Evolutionary conservation across 495 filamentous ascomycete genomes (phyloP).

Genomic region (Aspergillus hancockii): DNA sequence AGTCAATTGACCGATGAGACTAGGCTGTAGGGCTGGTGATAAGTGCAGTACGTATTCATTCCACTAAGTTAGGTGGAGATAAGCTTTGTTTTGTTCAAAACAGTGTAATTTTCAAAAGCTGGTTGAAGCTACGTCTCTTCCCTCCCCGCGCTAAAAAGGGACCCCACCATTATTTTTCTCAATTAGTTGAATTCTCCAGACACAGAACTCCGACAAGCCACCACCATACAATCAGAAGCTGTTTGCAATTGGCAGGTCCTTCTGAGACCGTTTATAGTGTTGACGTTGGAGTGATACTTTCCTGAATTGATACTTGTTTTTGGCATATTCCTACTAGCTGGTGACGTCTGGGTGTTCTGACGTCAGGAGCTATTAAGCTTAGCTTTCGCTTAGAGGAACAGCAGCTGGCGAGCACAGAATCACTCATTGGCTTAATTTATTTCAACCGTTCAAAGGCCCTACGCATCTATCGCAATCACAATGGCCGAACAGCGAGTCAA

Average conservation of each 20-base stretch:
- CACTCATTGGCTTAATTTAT: neutral
- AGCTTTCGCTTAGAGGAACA: neutral
- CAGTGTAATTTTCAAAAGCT: neutral
- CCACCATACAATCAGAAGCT: neutral
- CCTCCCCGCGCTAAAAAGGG: neutral
- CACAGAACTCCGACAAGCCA: neutral
- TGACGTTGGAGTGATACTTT: neutral
- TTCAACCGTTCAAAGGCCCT: neutral
- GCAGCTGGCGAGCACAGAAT: neutral
- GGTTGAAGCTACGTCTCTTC: neutral
- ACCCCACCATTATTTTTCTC: neutral
- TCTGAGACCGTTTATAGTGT: neutral
- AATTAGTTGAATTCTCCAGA: neutral
- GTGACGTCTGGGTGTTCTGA: neutral
- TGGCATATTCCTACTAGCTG: neutral
- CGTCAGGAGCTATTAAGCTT: neutral
- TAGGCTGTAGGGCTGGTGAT: neutral
- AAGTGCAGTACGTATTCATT: neutral
- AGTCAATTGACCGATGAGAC: neutral
- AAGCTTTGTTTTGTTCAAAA: neutral
- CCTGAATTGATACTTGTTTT: neutral
- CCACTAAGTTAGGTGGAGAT: neutral
- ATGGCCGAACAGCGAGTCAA: slow-evolving; percentile 34
- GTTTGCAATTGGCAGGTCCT: neutral
- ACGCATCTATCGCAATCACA: slow-evolving; percentile 7